Base-by-base conservation (phyloP, 1,284 basidiomycete species). In the Ganoderma leucocontextum region DNA sequence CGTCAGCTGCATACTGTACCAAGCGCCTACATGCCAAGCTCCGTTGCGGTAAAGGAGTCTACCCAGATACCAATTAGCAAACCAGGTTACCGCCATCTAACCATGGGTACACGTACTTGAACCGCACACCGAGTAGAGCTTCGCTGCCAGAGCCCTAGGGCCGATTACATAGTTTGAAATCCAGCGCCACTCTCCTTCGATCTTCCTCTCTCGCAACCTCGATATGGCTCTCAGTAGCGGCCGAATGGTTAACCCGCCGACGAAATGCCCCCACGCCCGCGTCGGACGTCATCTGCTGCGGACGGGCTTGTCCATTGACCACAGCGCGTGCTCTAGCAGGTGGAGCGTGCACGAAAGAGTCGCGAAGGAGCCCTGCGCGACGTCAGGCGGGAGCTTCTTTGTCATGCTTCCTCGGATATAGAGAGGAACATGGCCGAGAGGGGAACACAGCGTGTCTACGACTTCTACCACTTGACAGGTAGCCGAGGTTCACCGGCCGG, bases 311-410 rank as follows among this genome's bases (percentile, higher is more conserved):
- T 66, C 76, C 70, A 79, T 70, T 0, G 88, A 83, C 91, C 91
- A 93, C 7, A 84, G 76, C 0, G 88, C 86, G 62, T 93, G 91
- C 74, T 93, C 91, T 7, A 92, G 80, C 36, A 93, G 83, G 75
- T 85, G 87, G 1, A 84, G 60, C 4, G 83, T 80, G 0, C 87
- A 85, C 0, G 88, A 80, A 47, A 86, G 74, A 62, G 86, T 81
- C 0, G 87, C 88, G 38, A 88, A 80, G 17, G 91, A 79, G 72
- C 87, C 83, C 36, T 93, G 79, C 0, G 86, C 84, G 0, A 87
- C 85, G 4, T 88, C 85, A 1, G 86, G 81, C 10, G 89, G 75
- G 1, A 91, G 78, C 17, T 85, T 81, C 1, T 83, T 74, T 10
- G 84, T 75, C 3, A 82, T 81, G 13, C 73, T 69, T 41, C 72